Conservation (phyloP, 2,329 filamentous ascomycete species). For the Eutypella sp. region DNA sequence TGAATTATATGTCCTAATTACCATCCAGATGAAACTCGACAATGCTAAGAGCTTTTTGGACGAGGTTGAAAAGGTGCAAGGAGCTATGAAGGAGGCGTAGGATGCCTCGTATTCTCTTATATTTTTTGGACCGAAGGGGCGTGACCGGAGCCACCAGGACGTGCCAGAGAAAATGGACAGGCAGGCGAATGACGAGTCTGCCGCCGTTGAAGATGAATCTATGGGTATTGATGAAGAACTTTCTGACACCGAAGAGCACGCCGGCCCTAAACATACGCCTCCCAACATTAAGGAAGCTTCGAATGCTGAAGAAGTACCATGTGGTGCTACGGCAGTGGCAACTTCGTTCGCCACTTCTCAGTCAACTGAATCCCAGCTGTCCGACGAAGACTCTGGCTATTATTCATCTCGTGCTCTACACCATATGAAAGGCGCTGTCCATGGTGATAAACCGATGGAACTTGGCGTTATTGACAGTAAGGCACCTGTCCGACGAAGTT, state of each 20-base stretch:
- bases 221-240: neutral
- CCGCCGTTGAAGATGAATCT: neutral
- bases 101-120: too few species aligned
- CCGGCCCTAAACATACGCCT: too few species aligned
- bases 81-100: slow-evolving; percentile 40
- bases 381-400: neutral
- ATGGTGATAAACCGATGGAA: too few species aligned
- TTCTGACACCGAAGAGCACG: neutral
- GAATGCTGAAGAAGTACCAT: too few species aligned
- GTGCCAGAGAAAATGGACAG: neutral
- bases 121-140: too few species aligned
- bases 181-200: neutral
- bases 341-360: neutral
- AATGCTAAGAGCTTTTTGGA: slow-evolving; percentile 49
- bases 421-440: too few species aligned
- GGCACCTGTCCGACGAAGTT: neutral
- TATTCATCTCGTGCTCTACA: too few species aligned
- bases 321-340: too few species aligned
- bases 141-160: too few species aligned
- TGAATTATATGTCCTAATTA: slow-evolving; percentile 7
- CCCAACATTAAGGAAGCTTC: too few species aligned
- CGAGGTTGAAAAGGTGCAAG: slow-evolving; percentile 45
- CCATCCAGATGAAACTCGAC: slow-evolving; percentile 45
- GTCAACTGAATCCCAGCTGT: neutral
- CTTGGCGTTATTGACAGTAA: too few species aligned